Evolutionary conservation across 2,329 filamentous ascomycete genomes (phyloP).

Genomic region (Arthrobotrys sphaeroides): DNA sequence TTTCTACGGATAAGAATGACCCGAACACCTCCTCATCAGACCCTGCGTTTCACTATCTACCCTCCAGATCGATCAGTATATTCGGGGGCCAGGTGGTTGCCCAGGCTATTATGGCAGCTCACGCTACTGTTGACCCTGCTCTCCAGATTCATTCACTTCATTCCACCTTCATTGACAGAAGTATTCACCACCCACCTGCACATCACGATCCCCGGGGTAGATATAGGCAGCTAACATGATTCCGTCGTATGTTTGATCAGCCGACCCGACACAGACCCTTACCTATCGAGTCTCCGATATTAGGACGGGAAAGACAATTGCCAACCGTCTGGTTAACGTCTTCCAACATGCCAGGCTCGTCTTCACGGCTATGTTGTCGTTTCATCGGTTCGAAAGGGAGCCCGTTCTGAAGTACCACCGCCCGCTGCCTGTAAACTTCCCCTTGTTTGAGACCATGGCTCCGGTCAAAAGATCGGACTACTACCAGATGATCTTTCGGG

Average conservation of each 20-base stretch:
- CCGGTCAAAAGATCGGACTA: constrained; percentile 41
- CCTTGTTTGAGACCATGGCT: constrained; percentile 11
- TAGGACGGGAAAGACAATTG: constrained; percentile 33
- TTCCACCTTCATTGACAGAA: constrained; percentile 38
- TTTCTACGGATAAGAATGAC: constrained; percentile 25
- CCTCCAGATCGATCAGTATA: constrained; percentile 31
- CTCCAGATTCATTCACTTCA: constrained; percentile 32
- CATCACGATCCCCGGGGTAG: neutral
- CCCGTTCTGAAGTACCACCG: constrained; percentile 19
- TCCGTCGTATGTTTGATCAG: constrained; percentile 7
- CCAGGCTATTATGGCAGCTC: constrained; percentile 24
- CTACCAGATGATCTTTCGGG: constrained; percentile 30
- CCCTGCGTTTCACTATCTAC: constrained; percentile 30
- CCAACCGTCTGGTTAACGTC: constrained; percentile 24
- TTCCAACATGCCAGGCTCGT: constrained; percentile 36
- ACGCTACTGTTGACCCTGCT: constrained; percentile 16
- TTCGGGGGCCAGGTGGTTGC: constrained; percentile 46
- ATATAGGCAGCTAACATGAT: neutral
- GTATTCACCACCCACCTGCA: constrained; percentile 1
- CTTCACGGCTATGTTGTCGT: constrained; percentile 35
- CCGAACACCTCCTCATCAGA: constrained; percentile 16
- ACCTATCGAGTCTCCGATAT: constrained; percentile 19
- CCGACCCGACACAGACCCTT: constrained; percentile 25
- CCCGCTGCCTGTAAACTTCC: constrained; percentile 4
- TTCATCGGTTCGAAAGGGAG: constrained; percentile 27